Conservation (phyloP, 2,329 filamentous ascomycete genomes). For the Blastomyces gilchristii region DNA sequence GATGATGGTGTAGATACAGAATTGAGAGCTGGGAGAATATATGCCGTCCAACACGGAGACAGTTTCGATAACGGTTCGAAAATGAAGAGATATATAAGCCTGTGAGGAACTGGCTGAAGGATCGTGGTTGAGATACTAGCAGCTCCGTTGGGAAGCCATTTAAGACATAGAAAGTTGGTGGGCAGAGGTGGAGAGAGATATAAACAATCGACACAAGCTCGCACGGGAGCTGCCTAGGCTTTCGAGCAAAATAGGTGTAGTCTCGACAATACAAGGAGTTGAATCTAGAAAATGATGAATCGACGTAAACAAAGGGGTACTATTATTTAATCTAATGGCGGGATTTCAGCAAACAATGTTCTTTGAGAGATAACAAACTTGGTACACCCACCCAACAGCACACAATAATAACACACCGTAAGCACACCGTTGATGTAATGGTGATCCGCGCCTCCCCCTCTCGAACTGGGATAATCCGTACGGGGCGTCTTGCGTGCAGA, state of each 20-base stretch:
- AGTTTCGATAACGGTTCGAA: background rate
- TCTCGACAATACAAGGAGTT: background rate
- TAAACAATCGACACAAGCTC: background rate
- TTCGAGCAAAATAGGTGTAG: background rate
- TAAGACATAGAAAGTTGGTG: background rate
- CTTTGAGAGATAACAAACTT: background rate
- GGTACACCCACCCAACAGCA: background rate
- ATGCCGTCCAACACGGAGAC: background rate
- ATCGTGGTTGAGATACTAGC: background rate
- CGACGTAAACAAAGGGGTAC: background rate
- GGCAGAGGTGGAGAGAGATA: background rate
- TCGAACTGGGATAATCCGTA: background rate
- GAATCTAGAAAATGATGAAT: too few species aligned
- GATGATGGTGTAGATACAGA: background rate
- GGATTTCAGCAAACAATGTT: background rate
- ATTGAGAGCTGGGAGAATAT: background rate
- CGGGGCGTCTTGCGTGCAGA: background rate
- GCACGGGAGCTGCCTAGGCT: background rate
- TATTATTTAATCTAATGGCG: background rate
- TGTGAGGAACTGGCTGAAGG: background rate
- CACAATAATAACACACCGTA: background rate
- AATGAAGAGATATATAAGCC: background rate
- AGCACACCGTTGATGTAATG: background rate
- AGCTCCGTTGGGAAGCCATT: slow-evolving; percentile 1
- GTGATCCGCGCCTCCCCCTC: background rate